Conservation (phyloP, 441 rosid genomes). For the Erodium trifolium region DNA sequence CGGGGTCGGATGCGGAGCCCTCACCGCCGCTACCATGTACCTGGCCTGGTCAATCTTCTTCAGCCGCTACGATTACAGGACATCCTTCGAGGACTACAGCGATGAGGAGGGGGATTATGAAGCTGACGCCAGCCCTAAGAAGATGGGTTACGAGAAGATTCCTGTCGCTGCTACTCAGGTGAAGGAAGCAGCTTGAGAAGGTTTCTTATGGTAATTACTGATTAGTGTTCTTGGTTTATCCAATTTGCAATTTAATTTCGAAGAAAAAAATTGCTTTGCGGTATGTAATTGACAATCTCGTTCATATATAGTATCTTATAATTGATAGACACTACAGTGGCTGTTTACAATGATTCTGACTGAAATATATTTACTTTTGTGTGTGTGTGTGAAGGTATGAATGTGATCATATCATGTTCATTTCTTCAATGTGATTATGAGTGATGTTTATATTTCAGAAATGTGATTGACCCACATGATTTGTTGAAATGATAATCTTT, state of each 20-base stretch:
- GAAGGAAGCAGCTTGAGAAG: constrained; percentile 40
- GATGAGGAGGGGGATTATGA: constrained; percentile 30
- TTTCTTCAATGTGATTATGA: no score
- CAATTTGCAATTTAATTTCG: background rate
- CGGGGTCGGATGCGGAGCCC: constrained; percentile 91
- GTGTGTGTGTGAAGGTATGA: no score
- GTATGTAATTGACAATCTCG: background rate
- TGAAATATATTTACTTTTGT: no score
- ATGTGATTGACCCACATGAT: no score
- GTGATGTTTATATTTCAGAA: no score
- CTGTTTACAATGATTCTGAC: no score
- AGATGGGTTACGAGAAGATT: constrained; percentile 45
- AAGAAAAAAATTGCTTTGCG: background rate
- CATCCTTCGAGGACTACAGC: constrained; percentile 16
- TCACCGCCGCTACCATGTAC: constrained; percentile 86
- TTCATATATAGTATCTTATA: no score
- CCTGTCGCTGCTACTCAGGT: constrained; percentile 31
- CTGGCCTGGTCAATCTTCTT: constrained; percentile 77
- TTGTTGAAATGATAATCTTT: no score
- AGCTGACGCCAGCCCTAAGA: constrained; percentile 36
- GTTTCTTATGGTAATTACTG: background rate
- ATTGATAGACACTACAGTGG: no score
- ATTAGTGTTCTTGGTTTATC: background rate
- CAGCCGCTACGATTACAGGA: constrained; percentile 26
- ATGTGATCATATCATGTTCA: no score